Evolutionary conservation across 176 grass and related monocot species (phyloP).

Genomic region (Cymbopogon citratus): DNA sequence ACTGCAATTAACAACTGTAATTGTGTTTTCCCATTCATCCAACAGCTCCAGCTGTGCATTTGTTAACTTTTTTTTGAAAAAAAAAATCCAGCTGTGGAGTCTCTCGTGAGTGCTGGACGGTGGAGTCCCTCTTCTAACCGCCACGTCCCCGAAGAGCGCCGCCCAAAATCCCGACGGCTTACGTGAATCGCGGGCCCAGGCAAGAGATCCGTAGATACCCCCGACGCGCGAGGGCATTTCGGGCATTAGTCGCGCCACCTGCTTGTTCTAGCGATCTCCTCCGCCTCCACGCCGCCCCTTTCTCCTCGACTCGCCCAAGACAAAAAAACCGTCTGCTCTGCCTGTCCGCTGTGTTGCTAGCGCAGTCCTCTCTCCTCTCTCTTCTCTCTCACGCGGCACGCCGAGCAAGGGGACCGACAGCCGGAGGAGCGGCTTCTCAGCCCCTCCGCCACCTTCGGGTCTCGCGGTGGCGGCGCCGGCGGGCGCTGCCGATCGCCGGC

Average conservation of each 20-base stretch:
- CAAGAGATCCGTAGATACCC: neutral
- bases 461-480: conserved; percentile 18
- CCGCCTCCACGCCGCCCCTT: neutral
- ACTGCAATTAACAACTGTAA: neutral
- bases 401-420: neutral
- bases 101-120: neutral
- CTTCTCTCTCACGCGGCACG: conserved; percentile 14
- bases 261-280: conserved; percentile 40
- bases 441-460: neutral
- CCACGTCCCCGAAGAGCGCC: neutral
- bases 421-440: neutral
- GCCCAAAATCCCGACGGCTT: neutral
- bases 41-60: neutral
- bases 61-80: too few species aligned
- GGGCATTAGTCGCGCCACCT: conserved; percentile 8
- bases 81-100: too few species aligned
- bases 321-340: neutral
- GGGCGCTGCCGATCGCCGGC: conserved; percentile 43
- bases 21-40: neutral
- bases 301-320: conserved; percentile 6
- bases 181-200: neutral
- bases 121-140: neutral
- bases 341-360: conserved; percentile 5
- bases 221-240: neutral
- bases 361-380: neutral